phyloP scores from a whole-genome alignment of 805 yeast genomes.

The Candida cerambycidarum region DNA sequence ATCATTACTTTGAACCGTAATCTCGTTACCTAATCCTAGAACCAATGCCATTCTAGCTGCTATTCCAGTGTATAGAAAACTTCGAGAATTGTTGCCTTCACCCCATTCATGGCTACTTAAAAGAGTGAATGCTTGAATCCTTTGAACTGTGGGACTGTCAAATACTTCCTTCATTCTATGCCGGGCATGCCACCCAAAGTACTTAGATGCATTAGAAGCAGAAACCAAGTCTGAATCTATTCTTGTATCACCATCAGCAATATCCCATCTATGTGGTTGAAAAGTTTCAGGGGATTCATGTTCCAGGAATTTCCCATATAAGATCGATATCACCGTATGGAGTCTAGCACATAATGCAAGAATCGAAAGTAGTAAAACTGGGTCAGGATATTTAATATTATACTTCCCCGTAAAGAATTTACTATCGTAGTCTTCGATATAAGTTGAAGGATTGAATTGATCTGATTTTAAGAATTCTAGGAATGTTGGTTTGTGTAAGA shows the following conservation, averaged over 20 bases:
- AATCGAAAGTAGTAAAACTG: conserved; percentile 33
- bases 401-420: conserved; percentile 15
- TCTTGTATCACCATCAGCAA: background rate
- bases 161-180: conserved; percentile 28
- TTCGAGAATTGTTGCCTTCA: conserved; percentile 35
- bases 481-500: conserved; percentile 24
- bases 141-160: conserved; percentile 37
- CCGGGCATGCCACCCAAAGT: conserved; percentile 42
- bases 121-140: conserved; percentile 37
- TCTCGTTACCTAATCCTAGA: conserved; percentile 28
- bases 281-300: conserved; percentile 24
- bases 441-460: conserved; percentile 21
- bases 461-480: conserved; percentile 19
- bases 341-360: conserved; percentile 36
- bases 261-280: conserved; percentile 18
- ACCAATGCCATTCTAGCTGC: conserved; percentile 41
- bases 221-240: background rate
- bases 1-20: background rate
- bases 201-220: conserved; percentile 33
- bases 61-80: conserved; percentile 37
- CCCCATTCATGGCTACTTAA: conserved; percentile 44
- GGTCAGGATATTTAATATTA: conserved; percentile 20
- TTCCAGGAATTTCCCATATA: conserved; percentile 34
- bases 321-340: conserved; percentile 28
- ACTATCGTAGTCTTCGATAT: conserved; percentile 17